Conservation (phyloP, 2,329 filamentous ascomycete genomes). For the Fusarium poae region DNA sequence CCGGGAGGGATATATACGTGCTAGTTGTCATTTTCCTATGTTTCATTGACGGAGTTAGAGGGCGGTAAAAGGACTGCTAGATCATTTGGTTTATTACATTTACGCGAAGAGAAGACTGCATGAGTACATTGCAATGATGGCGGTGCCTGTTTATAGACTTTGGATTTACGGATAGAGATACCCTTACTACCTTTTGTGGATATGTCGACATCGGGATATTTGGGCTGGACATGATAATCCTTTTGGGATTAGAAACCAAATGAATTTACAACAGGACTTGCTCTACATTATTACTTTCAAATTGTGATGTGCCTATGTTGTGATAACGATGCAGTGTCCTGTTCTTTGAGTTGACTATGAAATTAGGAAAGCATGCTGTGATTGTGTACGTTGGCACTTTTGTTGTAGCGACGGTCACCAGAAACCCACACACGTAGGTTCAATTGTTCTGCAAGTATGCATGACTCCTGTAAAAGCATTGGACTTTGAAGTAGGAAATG, state of each 20-base stretch:
- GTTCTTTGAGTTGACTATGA: neutral
- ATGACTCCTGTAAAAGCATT: neutral
- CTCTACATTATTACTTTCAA: neutral
- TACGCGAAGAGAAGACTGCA: slow-evolving; percentile 22
- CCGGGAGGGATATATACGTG: slow-evolving; percentile 26
- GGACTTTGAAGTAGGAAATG: neutral
- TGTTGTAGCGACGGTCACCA: neutral
- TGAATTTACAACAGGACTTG: slow-evolving; percentile 15
- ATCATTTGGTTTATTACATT: slow-evolving; percentile 18
- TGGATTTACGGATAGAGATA: slow-evolving; percentile 37
- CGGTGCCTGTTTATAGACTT: slow-evolving; percentile 32
- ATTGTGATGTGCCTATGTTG: no score
- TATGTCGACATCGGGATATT: slow-evolving; percentile 31
- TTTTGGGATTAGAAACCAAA: slow-evolving; percentile 14
- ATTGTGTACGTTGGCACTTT: neutral
- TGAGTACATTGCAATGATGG: slow-evolving; percentile 30
- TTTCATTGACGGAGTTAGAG: slow-evolving; percentile 29
- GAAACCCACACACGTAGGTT: no score
- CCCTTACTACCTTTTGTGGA: slow-evolving; percentile 36
- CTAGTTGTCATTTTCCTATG: slow-evolving; percentile 33
- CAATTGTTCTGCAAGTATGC: neutral
- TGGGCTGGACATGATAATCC: slow-evolving; percentile 16
- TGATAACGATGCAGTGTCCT: no score
- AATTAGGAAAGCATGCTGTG: neutral
- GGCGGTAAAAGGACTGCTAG: slow-evolving; percentile 14